Conservation (phyloP, 768 basidiomycete genomes). For the Mycena kentingensis region DNA sequence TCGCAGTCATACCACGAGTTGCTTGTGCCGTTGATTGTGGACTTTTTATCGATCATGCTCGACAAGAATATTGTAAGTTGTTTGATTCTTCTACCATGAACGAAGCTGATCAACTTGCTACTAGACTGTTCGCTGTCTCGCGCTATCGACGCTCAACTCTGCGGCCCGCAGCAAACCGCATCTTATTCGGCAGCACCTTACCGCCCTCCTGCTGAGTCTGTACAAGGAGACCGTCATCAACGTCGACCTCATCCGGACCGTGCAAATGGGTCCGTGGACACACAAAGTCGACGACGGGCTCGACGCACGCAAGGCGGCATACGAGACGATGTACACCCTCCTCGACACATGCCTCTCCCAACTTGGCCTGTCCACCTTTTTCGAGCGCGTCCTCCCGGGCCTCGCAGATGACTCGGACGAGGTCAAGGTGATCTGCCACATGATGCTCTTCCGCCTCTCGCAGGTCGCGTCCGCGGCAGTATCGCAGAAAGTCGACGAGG, state of each 20-base stretch:
- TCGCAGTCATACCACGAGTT: constrained; percentile 86
- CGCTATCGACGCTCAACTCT: no score
- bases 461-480: constrained; percentile 84
- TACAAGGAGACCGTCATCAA: constrained; percentile 86
- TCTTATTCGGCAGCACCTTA: constrained; percentile 83
- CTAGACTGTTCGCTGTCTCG: no score
- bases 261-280: constrained; percentile 97
- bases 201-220: constrained; percentile 72
- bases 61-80: constrained; percentile 78
- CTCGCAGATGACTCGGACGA: constrained; percentile 91
- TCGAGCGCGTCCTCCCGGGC: constrained; percentile 77
- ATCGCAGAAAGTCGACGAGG: constrained; percentile 79
- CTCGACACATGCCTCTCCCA: constrained; percentile 88
- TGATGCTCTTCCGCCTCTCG: no score
- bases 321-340: constrained; percentile 96
- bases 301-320: constrained; percentile 96
- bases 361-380: constrained; percentile 85
- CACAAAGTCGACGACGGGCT: no score
- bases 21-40: constrained; percentile 83
- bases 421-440: constrained; percentile 94
- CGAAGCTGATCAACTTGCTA: background rate
- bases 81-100: background rate
- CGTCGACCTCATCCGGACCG: constrained; percentile 77
- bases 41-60: constrained; percentile 87
- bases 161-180: constrained; percentile 94